A percentile compares a stretch with the other conserved stretches of the same genome.
Conservation (phyloP, 2,329 filamentous ascomycete species). For the Botryotinia calthae region DNA sequence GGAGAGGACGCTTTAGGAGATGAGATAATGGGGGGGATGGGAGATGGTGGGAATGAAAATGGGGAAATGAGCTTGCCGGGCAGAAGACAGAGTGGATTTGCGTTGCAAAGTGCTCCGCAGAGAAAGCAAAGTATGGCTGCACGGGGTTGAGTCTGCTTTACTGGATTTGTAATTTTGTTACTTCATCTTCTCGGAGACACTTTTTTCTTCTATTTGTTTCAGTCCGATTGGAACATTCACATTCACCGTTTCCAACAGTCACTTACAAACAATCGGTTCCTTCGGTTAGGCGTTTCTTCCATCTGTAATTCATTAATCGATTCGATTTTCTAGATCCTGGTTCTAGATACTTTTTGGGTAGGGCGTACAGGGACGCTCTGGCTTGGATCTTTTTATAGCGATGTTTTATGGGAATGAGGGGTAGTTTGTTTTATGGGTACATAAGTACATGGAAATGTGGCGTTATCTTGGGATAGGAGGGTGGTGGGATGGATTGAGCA, state of each 20-base stretch:
- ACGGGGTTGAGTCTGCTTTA: background rate
- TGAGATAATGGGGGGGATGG: constrained; percentile 9
- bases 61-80: constrained; percentile 12
- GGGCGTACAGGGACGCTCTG: background rate
- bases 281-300: background rate
- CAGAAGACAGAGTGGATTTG: constrained; percentile 28
- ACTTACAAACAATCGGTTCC: background rate
- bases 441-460: background rate
- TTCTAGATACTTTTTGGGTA: background rate
- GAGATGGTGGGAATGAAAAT: background rate
- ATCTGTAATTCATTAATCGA: background rate
- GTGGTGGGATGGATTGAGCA: background rate
- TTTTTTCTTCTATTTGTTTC: background rate
- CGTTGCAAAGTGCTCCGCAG: constrained; percentile 28
- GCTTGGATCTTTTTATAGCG: background rate
- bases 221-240: background rate
- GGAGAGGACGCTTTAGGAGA: background rate
- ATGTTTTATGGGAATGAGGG: background rate
- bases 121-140: constrained; percentile 12
- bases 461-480: background rate
- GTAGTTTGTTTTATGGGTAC: background rate
- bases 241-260: background rate
- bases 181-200: background rate
- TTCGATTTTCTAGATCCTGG: background rate
- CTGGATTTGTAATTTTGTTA: background rate